Evolutionary conservation across 768 basidiomycete species (phyloP), one percentile per base, ranked within the genome.

Genomic region (Lactarius deliciosus): DNA sequence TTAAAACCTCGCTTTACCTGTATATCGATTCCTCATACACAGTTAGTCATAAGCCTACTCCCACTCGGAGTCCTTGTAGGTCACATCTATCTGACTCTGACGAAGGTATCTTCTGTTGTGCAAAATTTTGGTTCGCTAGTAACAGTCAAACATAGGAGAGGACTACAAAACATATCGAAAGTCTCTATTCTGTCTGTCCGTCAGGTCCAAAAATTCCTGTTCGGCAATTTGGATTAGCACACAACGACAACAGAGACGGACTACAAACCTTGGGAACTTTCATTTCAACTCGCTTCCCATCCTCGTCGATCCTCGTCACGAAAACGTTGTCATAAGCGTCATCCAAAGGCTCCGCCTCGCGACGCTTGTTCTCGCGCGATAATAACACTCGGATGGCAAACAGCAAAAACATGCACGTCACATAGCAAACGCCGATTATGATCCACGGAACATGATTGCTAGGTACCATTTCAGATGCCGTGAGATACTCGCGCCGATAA

Each of bases 391-490:
- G 85, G 64, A 92, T 84, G 45, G 73, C 30, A 28, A 86, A 77
- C 18, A 83, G 60, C 70, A 83, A 61, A 13, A 77, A 34, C 55
- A 87, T 85, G 74, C 87, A 87, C 38, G 74, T 66, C 13, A 78
- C 67, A 73, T 88, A 86, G 75, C 87, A 89, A 60, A 86, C 73
- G 2, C 87, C 85, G 63, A 92, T 92, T 70, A 92, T 81, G 61
- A 82, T 83, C 91, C 92, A 93, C 3, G 91, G 91, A 34, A 92
- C 74, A 64, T 82, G 86, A 69, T 91, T 89, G 57, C 89, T 88
- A 22, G n/a, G 53, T 28, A 56, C 32, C 55, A 5, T 20, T 50
- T 60, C 16, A 47, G 47, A 15, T 32, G 6, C 10, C 8, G 28
- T 30, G 41, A 61, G 11, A 45, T 40, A n/a, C 13, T 18, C 9